A percentile compares a stretch with the other conserved stretches of the same genome.
phyloP scores from a whole-genome alignment of 192 early-diverging fungal genomes.

The Entophlyctis luteolus region DNA sequence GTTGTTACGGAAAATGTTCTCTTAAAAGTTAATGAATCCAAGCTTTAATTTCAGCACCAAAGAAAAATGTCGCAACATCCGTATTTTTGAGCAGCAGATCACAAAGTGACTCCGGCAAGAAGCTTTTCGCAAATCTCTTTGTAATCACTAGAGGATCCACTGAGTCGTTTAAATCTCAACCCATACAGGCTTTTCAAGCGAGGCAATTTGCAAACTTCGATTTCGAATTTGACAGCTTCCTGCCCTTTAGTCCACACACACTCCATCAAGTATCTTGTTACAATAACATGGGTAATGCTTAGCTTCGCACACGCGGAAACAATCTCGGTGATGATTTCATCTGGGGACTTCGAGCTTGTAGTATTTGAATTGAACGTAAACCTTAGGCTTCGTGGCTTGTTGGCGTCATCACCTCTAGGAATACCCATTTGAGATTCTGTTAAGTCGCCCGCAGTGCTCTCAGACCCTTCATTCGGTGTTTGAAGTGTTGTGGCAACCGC shows the following conservation, averaged over 20 bases:
- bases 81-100: no score
- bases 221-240: constrained; percentile 65
- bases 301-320: constrained; percentile 31
- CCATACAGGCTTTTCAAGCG: constrained; percentile 77
- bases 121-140: constrained; percentile 87
- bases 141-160: constrained; percentile 77
- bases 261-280: constrained; percentile 49
- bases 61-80: no score
- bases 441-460: not conserved
- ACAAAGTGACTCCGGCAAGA: no score
- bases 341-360: constrained; percentile 54
- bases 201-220: constrained; percentile 77
- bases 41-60: no score
- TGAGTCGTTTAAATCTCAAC: constrained; percentile 79
- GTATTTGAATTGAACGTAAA: constrained; percentile 67
- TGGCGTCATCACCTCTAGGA: constrained; percentile 33
- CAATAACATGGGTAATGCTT: constrained; percentile 39
- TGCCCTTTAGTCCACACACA: constrained; percentile 24
- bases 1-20: constrained; percentile 31
- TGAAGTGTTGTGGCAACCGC: not conserved
- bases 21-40: no score
- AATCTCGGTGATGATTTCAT: constrained; percentile 54
- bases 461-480: not conserved
- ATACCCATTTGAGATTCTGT: constrained; percentile 32
- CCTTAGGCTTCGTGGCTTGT: constrained; percentile 55